Evolutionary conservation across 768 basidiomycete genomes (phyloP).

Genomic region (Suillus spraguei): DNA sequence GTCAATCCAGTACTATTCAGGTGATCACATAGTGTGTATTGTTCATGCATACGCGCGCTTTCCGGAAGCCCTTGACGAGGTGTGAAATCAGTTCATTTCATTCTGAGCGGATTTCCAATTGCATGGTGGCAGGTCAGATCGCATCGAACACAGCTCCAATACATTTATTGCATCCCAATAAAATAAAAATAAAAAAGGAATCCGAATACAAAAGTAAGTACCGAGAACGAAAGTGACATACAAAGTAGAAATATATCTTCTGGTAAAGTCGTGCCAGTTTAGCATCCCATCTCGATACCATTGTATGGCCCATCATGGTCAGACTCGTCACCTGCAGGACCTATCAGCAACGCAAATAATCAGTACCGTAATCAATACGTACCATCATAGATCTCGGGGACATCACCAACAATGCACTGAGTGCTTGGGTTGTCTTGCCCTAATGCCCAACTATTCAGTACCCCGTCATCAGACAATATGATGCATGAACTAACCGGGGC

Average conservation of each 20-base stretch:
- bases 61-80: neutral
- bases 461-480: neutral
- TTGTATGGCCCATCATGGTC: constrained; percentile 51
- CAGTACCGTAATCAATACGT: neutral
- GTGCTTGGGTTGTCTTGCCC: constrained; percentile 62
- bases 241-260: neutral
- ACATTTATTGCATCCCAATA: neutral
- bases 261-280: neutral
- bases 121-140: neutral
- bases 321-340: constrained; percentile 24
- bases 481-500: constrained; percentile 42
- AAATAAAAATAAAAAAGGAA: neutral
- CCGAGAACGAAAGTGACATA: neutral
- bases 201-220: neutral
- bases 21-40: neutral
- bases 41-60: neutral
- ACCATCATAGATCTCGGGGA: constrained; percentile 44
- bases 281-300: constrained; percentile 26
- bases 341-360: neutral
- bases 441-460: constrained; percentile 20
- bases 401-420: constrained; percentile 27
- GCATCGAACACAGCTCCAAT: neutral
- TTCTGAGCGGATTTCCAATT: neutral
- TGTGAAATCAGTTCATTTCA: neutral
- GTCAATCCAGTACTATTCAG: neutral